phyloP scores from a whole-genome alignment of 1,284 basidiomycete genomes.

The Rhodotorula sp. region DNA sequence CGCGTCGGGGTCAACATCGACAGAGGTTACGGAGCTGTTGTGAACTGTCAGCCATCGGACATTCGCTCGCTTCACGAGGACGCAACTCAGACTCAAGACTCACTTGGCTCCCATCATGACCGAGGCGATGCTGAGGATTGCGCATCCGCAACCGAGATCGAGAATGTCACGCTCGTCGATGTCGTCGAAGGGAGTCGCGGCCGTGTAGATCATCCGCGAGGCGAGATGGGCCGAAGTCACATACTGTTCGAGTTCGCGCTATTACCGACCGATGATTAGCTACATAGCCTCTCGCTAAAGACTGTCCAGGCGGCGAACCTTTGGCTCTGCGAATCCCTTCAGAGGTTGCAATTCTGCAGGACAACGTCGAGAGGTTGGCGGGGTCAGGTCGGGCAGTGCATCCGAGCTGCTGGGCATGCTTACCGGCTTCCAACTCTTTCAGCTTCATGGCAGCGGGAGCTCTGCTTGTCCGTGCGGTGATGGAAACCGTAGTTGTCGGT shows the following conservation, averaged over 20 bases:
- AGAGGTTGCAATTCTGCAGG: slow-evolving; percentile 36
- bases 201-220: slow-evolving; percentile 39
- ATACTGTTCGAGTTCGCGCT: slow-evolving; percentile 41
- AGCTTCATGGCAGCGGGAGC: slow-evolving; percentile 27
- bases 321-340: slow-evolving; percentile 28
- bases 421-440: slow-evolving; percentile 35
- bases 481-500: no score
- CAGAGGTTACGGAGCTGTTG: slow-evolving; percentile 39
- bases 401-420: not conserved
- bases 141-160: slow-evolving; percentile 43
- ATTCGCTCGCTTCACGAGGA: not conserved
- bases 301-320: not conserved
- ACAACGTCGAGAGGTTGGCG: no score
- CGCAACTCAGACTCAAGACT: no score
- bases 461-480: no score
- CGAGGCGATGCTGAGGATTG: slow-evolving; percentile 41
- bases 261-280: not conserved
- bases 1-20: slow-evolving; percentile 43
- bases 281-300: no score
- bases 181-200: slow-evolving; percentile 38
- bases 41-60: not conserved
- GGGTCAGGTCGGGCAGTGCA: no score
- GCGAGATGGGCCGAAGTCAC: slow-evolving; percentile 37
- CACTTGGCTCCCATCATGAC: slow-evolving; percentile 43
- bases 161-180: slow-evolving; percentile 40